A percentile compares a stretch with the other conserved stretches of the same genome.
Conservation (phyloP, 2,329 filamentous ascomycete species). For the Xylaria sp. region DNA sequence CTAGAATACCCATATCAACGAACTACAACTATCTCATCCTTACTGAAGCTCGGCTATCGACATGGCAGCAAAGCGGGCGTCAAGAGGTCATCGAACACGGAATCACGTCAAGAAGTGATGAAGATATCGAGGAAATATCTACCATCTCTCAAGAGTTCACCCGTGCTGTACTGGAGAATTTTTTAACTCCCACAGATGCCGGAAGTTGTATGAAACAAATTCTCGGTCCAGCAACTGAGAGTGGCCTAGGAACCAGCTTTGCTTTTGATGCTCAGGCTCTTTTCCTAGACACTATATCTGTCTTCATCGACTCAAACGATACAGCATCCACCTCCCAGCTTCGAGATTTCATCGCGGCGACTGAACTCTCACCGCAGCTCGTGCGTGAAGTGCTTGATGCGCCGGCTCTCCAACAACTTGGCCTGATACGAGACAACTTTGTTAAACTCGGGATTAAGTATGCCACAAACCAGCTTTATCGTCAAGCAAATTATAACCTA, state of each 20-base stretch:
- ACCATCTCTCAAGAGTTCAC: slow-evolving; percentile 85
- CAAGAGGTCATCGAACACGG: slow-evolving; percentile 70
- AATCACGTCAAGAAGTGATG: slow-evolving; percentile 66
- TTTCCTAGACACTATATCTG: slow-evolving; percentile 83
- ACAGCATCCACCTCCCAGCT: slow-evolving; percentile 56
- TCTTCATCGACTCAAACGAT: slow-evolving; percentile 75
- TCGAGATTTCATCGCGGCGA: slow-evolving; percentile 71
- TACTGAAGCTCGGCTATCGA: slow-evolving; percentile 69
- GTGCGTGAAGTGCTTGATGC: slow-evolving; percentile 87
- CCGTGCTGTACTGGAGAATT: slow-evolving; percentile 72
- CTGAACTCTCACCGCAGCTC: slow-evolving; percentile 70
- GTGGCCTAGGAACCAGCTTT: slow-evolving; percentile 51
- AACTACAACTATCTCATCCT: slow-evolving; percentile 77
- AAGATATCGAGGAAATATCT: slow-evolving; percentile 71
- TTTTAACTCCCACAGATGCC: slow-evolving; percentile 70
- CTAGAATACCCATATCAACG: slow-evolving; percentile 44
- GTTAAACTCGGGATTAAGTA: slow-evolving; percentile 82
- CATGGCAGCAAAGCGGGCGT: slow-evolving; percentile 72
- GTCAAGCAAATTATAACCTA: slow-evolving; percentile 95
- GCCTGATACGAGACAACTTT: slow-evolving; percentile 86
- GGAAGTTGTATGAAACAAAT: slow-evolving; percentile 78
- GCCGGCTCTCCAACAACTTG: slow-evolving; percentile 73
- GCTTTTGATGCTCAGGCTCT: slow-evolving; percentile 68
- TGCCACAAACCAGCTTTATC: slow-evolving; percentile 90
- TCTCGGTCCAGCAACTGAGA: slow-evolving; percentile 60